phyloP scores from a whole-genome alignment of 1,139 yeast genomes.

The Blastobotrys aristatus region DNA sequence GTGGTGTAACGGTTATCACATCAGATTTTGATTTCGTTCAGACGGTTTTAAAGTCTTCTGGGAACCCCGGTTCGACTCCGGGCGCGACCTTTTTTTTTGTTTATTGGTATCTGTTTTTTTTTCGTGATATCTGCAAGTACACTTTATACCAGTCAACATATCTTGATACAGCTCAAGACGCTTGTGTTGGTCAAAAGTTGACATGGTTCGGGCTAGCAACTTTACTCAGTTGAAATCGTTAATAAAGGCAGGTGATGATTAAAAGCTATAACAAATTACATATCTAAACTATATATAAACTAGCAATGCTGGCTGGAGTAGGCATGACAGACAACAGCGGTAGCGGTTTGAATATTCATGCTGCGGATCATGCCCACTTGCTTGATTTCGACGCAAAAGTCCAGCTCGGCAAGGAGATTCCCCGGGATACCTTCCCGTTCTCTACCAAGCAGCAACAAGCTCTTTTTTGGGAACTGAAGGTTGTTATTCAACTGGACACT shows the following conservation, averaged over 20 bases:
- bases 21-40: conserved; percentile 27
- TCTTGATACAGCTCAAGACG: no score
- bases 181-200: no score
- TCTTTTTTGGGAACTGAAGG: conserved; percentile 70
- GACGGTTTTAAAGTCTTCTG: conserved; percentile 18
- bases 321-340: conserved; percentile 90
- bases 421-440: conserved; percentile 94
- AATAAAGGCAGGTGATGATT: no score
- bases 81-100: conserved; percentile 23
- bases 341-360: conserved; percentile 95
- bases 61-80: conserved; percentile 31
- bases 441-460: conserved; percentile 72
- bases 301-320: conserved; percentile 67
- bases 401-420: conserved; percentile 71
- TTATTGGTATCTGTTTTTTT: background rate
- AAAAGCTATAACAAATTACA: background rate
- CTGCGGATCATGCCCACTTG: conserved; percentile 90
- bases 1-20: conserved; percentile 27
- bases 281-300: background rate
- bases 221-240: background rate
- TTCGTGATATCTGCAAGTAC: background rate
- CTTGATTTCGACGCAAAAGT: conserved; percentile 82
- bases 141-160: no score
- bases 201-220: background rate
- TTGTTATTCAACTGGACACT: conserved; percentile 63